Conservation (phyloP, 768 basidiomycete species). For the Glaciozyma martinii region DNA sequence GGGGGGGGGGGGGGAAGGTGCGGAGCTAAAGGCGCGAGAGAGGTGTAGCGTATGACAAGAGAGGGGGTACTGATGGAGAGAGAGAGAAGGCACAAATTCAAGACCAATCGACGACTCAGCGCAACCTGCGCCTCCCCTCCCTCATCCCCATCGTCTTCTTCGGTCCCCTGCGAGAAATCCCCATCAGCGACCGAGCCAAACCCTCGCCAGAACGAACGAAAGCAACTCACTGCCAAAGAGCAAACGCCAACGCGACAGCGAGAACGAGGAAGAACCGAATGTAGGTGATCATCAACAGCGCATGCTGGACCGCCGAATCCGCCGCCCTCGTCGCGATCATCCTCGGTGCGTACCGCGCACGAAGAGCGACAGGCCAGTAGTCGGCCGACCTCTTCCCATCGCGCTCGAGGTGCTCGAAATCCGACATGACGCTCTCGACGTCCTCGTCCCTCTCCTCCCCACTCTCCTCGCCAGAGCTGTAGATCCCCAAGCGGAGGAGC, state of each 20-base stretch:
- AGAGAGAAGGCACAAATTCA: too few species aligned
- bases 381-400: conserved; percentile 3
- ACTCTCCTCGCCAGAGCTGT: background rate
- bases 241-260: conserved; percentile 13
- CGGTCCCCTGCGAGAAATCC: conserved; percentile 9
- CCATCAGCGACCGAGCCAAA: background rate
- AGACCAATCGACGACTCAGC: background rate
- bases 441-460: background rate
- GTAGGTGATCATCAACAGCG: conserved; percentile 15
- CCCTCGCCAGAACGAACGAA: background rate
- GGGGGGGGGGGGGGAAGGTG: background rate
- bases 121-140: conserved; percentile 9
- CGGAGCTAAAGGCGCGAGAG: too few species aligned
- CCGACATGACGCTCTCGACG: conserved; percentile 10
- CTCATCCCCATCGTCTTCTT: conserved; percentile 21
- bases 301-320: conserved; percentile 14
- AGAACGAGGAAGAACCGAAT: conserved; percentile 20
- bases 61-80: too few species aligned
- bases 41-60: conserved; percentile 1
- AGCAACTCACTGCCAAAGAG: conserved; percentile 23
- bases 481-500: background rate
- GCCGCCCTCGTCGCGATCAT: conserved; percentile 18
- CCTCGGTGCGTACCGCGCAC: conserved; percentile 22
- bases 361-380: conserved; percentile 22
- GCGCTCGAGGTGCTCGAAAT: background rate